phyloP scores from a whole-genome alignment of 73 alveolate genomes.

The Paramecium octaurelia region DNA sequence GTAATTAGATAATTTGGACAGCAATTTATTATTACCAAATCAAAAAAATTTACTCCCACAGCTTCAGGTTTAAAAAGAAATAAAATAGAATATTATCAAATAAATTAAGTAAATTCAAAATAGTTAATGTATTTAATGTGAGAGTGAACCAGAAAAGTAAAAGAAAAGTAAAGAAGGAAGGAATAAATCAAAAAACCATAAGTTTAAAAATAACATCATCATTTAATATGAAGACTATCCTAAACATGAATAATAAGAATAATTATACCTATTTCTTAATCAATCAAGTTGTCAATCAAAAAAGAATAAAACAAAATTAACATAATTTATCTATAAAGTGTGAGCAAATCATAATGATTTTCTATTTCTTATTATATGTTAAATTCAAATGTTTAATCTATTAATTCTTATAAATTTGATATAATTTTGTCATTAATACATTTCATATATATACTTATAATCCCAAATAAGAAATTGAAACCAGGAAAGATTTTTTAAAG shows the following conservation, averaged over 20 bases:
- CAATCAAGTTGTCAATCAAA: neutral
- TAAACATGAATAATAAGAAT: neutral
- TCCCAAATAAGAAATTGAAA: too few relatives aligned
- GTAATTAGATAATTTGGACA: neutral
- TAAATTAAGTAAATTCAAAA: neutral
- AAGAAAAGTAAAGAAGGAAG: neutral
- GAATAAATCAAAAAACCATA: neutral
- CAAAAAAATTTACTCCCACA: neutral
- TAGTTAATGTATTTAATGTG: neutral
- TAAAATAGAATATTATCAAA: neutral
- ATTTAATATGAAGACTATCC: constrained; percentile 9
- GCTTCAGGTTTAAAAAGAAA: neutral
- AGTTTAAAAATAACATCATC: neutral
- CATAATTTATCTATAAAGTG: neutral
- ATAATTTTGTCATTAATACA: too few relatives aligned
- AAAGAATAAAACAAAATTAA: neutral
- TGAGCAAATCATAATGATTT: neutral
- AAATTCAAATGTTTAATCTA: too few relatives aligned
- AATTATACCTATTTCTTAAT: neutral
- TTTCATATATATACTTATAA: too few relatives aligned
- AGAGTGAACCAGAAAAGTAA: neutral
- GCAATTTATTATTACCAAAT: neutral
- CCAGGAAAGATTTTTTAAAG: too few relatives aligned
- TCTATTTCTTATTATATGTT: neutral
- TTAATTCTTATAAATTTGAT: neutral